Conservation (phyloP, 164 flowering plant species). For the Macadamia integrifolia region DNA sequence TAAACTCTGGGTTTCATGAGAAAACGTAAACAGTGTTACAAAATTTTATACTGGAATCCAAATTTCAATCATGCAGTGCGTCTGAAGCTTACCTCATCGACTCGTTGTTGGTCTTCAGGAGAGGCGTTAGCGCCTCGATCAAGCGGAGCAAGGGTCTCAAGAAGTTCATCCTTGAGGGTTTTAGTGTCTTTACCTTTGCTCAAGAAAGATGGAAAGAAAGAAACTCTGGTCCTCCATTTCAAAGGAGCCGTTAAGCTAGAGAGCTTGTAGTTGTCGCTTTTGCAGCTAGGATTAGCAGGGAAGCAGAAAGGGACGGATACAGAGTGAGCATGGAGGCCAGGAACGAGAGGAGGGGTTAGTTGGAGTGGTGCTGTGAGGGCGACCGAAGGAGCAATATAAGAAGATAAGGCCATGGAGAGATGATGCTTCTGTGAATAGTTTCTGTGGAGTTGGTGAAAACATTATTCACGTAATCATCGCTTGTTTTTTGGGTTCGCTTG, state of each 20-base stretch:
- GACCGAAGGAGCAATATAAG: background rate
- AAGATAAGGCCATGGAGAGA: constrained; percentile 7
- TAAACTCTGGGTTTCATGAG: too few species aligned
- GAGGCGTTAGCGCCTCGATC: constrained; percentile 89
- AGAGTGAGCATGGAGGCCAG: background rate
- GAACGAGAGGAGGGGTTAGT: background rate
- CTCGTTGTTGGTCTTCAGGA: constrained; percentile 53
- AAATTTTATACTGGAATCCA: background rate
- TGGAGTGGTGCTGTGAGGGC: background rate
- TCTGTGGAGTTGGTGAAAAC: background rate
- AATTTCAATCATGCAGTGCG: background rate
- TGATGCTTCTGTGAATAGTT: background rate
- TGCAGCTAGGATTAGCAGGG: background rate
- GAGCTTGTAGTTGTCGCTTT: background rate
- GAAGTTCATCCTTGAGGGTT: constrained; percentile 63
- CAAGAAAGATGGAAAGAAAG: constrained; percentile 74
- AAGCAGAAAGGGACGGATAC: background rate
- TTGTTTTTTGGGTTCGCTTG: too few species aligned
- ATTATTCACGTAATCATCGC: background rate
- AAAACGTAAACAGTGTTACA: too few species aligned
- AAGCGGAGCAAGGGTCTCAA: constrained; percentile 61
- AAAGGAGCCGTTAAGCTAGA: background rate
- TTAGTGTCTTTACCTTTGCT: constrained; percentile 46
- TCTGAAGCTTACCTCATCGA: constrained; percentile 46
- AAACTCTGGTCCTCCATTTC: constrained; percentile 62